Evolutionary conservation across 352 stramenopile species (phyloP).

Genomic region (Phytophthora rubi): DNA sequence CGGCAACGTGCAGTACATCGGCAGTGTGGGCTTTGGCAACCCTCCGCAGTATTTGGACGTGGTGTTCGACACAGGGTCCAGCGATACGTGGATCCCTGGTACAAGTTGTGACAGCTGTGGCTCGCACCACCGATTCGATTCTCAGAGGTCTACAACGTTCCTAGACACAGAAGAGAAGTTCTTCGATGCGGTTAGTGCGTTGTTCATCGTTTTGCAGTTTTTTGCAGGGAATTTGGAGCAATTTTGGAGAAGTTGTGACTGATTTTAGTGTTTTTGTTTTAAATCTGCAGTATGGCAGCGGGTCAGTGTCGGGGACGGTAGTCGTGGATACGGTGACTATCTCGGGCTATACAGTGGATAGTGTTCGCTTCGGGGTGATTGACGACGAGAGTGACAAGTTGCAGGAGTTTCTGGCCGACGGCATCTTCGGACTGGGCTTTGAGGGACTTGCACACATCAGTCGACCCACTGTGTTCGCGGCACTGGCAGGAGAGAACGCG

Average conservation of each 20-base stretch:
- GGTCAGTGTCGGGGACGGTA: slow-evolving; percentile 78
- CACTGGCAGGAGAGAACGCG: slow-evolving; percentile 66
- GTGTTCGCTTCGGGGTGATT: slow-evolving; percentile 82
- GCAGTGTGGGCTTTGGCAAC: slow-evolving; percentile 73
- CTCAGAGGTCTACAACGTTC: slow-evolving; percentile 64
- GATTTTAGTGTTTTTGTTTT: slow-evolving; percentile 10
- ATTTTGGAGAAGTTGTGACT: slow-evolving; percentile 15
- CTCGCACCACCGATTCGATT: slow-evolving; percentile 65
- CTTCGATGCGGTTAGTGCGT: slow-evolving; percentile 54
- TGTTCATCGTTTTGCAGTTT: background rate
- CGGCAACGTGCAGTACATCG: slow-evolving; percentile 87
- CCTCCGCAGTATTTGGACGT: slow-evolving; percentile 69
- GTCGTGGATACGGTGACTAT: slow-evolving; percentile 78
- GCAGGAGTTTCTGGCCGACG: slow-evolving; percentile 86
- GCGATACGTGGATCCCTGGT: slow-evolving; percentile 81
- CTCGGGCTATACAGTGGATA: slow-evolving; percentile 70
- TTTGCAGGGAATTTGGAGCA: slow-evolving; percentile 13
- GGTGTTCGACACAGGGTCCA: slow-evolving; percentile 85
- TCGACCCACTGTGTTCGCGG: slow-evolving; percentile 82
- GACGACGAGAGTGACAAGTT: slow-evolving; percentile 71
- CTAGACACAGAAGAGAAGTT: slow-evolving; percentile 80
- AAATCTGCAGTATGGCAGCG: slow-evolving; percentile 71
- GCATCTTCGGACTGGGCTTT: slow-evolving; percentile 88
- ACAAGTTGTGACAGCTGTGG: slow-evolving; percentile 55
- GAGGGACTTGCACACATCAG: slow-evolving; percentile 89